Evolutionary conservation across 306 rosid species (phyloP), one percentile per base, ranked within the genome.

Genomic region (Pyrus communis): DNA sequence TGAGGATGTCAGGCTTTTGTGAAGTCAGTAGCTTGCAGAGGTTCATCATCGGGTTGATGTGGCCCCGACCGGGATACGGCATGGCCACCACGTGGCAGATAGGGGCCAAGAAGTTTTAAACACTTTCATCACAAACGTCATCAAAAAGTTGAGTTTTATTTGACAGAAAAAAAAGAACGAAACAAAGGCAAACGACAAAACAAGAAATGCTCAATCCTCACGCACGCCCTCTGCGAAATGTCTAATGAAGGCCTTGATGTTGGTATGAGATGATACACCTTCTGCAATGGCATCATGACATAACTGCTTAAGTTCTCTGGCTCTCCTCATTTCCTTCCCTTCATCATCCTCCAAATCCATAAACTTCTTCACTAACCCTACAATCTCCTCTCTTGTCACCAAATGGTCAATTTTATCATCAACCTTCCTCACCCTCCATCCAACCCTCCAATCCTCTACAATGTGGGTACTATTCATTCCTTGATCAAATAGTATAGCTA

Each of bases 11-110:
- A 5, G 22, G 74, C 1, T 58, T 62, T 64, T 54, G 67, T 1
- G 85, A 79, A 3, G 78, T 68, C 1, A 83, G 76, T 19, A 80
- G n/a, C 14, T 82, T 89, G 81, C 81, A 81, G 31, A 89, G 73
- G 76, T 82, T 83, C 78, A 86, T 70, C 85, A 86, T 59, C 27
- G 89, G 80, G 62, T 89, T 89, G 43, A 89, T 77, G 84, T 86
- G 90, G n/a, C 93, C 89, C 4, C 73, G 65, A 0, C 84, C 78
- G 1, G 93, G 90, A 45, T 81, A 83, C 3, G 93, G 88, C 25
- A 89, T 14, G 11, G 80, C 92, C 62, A 88, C 33, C 30, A 84
- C 69, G 35, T 84, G 85, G 67, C 80, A 33, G 35, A 63, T 9
- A 21, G 6, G 19, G 30, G 11, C 28, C 55, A 15, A 49, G 19